Evolutionary conservation across 1,284 basidiomycete genomes (phyloP).

Genomic region (Cutaneotrichosporon sp.): DNA sequence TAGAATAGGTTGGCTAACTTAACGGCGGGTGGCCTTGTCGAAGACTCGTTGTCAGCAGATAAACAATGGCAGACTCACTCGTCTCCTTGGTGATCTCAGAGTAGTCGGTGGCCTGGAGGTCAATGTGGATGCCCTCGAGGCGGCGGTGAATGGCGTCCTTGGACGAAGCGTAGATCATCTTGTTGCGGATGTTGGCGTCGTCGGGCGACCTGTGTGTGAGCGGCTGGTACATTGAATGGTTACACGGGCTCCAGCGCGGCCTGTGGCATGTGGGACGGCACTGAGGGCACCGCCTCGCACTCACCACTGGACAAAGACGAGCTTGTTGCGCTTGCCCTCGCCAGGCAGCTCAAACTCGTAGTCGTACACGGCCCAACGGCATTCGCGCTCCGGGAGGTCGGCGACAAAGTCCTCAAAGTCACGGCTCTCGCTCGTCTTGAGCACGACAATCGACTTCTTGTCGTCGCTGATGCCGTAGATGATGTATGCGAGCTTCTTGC

Average conservation of each 20-base stretch:
- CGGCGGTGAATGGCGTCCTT: conserved; percentile 76
- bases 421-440: conserved; percentile 59
- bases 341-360: conserved; percentile 79
- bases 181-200: conserved; percentile 78
- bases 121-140: conserved; percentile 57
- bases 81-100: conserved; percentile 73
- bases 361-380: conserved; percentile 91
- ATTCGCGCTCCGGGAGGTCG: conserved; percentile 73
- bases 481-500: conserved; percentile 84
- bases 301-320: conserved; percentile 79
- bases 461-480: conserved; percentile 70
- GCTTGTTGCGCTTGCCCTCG: conserved; percentile 82
- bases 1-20: neutral
- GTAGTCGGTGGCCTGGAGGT: conserved; percentile 85
- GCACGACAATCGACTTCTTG: conserved; percentile 72
- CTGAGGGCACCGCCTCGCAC: conserved; percentile 30
- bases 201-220: conserved; percentile 74
- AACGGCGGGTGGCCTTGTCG: conserved; percentile 12
- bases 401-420: conserved; percentile 76
- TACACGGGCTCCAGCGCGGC: too few relatives aligned
- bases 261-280: too few relatives aligned
- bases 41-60: conserved; percentile 5
- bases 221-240: neutral
- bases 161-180: conserved; percentile 95
- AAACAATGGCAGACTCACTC: conserved; percentile 59